A percentile compares a stretch with the other conserved stretches of the same genome.
Conservation (phyloP, 2,329 filamentous ascomycete genomes). For the Graphilbum ipis-grandicollis region DNA sequence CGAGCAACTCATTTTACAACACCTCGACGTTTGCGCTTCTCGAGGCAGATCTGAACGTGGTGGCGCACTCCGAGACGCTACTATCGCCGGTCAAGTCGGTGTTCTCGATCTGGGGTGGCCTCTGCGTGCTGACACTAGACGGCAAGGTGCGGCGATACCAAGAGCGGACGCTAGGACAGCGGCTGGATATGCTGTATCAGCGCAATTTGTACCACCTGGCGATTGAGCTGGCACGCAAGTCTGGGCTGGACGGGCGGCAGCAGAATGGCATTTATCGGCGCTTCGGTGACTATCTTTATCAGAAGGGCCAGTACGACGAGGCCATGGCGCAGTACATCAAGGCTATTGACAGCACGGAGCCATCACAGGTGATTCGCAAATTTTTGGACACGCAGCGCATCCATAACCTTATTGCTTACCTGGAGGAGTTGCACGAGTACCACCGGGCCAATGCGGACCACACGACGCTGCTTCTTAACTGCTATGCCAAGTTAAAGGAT, state of each 20-base stretch:
- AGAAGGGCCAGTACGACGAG: constrained; percentile 88
- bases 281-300: constrained; percentile 88
- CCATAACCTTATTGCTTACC: constrained; percentile 90
- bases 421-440: constrained; percentile 91
- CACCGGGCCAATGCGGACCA: constrained; percentile 88
- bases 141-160: constrained; percentile 85
- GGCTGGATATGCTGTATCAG: constrained; percentile 84
- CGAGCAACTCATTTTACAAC: constrained; percentile 64
- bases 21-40: constrained; percentile 78
- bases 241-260: constrained; percentile 60
- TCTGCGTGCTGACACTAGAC: constrained; percentile 81
- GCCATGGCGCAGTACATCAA: constrained; percentile 98
- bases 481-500: constrained; percentile 95
- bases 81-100: constrained; percentile 64
- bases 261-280: constrained; percentile 85
- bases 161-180: constrained; percentile 78
- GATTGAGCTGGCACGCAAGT: constrained; percentile 83
- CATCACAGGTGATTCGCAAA: constrained; percentile 89
- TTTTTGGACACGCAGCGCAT: constrained; percentile 95
- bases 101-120: constrained; percentile 76
- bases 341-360: constrained; percentile 90
- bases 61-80: constrained; percentile 76
- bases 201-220: constrained; percentile 83
- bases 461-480: constrained; percentile 86
- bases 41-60: constrained; percentile 79